Percentiles rank a stretch among this genome's conserved stretches.
These are phyloP conservation scores for Pestalotiopsis sp. DNA, from an alignment of 2,329 filamentous ascomycete species.

Conservation along the genomic window DNA sequence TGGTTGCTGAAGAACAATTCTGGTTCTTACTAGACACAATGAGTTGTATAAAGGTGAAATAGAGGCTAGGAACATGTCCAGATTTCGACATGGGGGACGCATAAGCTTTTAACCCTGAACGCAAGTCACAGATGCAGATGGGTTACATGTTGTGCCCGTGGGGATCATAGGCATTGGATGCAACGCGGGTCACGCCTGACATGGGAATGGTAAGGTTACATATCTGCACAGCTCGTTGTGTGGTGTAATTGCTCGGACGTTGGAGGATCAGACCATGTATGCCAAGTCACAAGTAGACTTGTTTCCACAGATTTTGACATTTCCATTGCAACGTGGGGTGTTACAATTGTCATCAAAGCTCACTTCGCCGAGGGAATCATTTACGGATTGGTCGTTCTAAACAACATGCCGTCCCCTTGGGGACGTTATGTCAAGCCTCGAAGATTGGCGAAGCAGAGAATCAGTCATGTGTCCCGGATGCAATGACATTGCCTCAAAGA, in stretches of 20 bases:
- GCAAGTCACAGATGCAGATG: background rate
- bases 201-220: background rate
- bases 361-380: background rate
- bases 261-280: background rate
- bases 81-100: background rate
- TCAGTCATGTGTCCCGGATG: background rate
- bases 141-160: background rate
- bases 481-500: background rate
- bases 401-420: background rate
- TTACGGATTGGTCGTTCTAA: background rate
- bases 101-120: conserved; percentile 5
- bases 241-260: background rate
- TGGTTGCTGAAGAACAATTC: background rate
- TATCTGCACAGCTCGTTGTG: background rate
- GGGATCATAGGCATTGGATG: background rate
- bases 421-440: background rate
- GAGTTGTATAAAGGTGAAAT: background rate
- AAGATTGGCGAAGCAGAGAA: background rate
- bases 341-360: background rate
- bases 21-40: background rate
- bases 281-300: background rate
- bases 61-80: background rate
- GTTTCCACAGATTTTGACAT: background rate
- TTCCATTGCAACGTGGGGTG: background rate
- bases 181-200: background rate